These are phyloP conservation scores for Lagenaria siceraria DNA, from an alignment of 306 rosid species.

Conservation along the genomic window DNA sequence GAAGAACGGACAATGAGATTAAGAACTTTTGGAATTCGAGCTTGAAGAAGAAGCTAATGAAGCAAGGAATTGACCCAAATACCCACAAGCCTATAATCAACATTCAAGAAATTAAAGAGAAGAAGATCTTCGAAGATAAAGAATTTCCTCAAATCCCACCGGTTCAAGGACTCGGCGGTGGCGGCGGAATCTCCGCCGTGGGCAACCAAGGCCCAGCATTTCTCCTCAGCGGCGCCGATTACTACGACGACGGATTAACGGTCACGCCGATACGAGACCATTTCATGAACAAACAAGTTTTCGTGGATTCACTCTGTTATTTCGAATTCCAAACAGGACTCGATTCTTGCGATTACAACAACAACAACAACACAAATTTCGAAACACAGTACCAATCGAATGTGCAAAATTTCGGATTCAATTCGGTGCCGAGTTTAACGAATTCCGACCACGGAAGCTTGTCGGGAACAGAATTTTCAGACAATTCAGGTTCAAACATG, in stretches of 20 bases:
- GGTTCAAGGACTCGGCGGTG: constrained; percentile 1
- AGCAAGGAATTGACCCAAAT: constrained; percentile 91
- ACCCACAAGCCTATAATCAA: constrained; percentile 69
- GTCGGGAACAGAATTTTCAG: constrained; percentile 42
- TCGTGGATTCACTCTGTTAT: constrained; percentile 49
- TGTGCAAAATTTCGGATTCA: constrained; percentile 30
- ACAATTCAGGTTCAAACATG: constrained; percentile 46
- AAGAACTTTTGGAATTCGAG: constrained; percentile 95
- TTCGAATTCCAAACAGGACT: constrained; percentile 35
- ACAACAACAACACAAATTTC: not conserved
- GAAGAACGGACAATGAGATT: constrained; percentile 95
- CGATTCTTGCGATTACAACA: constrained; percentile 17
- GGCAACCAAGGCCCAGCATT: constrained; percentile 41
- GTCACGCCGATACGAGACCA: constrained; percentile 32
- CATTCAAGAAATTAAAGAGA: constrained; percentile 18
- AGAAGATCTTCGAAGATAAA: constrained; percentile 12
- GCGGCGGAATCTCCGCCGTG: constrained; percentile 9
- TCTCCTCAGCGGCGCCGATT: constrained; percentile 30
- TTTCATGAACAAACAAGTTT: constrained; percentile 22
- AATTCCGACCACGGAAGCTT: constrained; percentile 31
- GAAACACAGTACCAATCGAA: constrained; percentile 8
- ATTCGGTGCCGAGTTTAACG: constrained; percentile 65
- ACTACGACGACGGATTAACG: constrained; percentile 26
- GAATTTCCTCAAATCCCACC: not conserved
- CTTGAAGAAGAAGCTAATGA: constrained; percentile 79